Conservation (phyloP, 1,284 basidiomycete species). For the Prillingera fragicola region DNA sequence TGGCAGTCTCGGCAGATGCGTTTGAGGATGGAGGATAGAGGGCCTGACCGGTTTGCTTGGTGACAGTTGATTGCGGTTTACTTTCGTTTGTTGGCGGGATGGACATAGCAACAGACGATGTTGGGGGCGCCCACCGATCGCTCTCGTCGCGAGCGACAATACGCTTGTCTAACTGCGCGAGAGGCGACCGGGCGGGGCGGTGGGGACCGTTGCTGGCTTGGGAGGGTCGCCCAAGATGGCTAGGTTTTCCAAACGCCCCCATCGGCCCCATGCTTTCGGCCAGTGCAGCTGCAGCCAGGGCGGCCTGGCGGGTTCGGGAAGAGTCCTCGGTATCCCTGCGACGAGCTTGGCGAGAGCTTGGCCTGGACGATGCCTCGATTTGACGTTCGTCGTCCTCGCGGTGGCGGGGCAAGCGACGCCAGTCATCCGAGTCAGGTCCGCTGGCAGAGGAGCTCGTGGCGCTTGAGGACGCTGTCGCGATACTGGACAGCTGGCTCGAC, state of each 20-base stretch:
- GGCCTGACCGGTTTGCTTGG: background rate
- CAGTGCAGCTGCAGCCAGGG: slow-evolving; percentile 30
- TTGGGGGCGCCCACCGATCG: slow-evolving; percentile 9
- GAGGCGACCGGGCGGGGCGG: background rate
- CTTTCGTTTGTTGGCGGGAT: background rate
- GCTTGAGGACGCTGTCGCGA: slow-evolving; percentile 27
- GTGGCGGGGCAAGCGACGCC: slow-evolving; percentile 21
- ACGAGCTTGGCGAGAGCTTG: too few species aligned
- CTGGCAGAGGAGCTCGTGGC: slow-evolving; percentile 22
- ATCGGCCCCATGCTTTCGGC: slow-evolving; percentile 29
- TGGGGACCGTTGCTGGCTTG: background rate
- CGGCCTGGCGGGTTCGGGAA: slow-evolving; percentile 20
- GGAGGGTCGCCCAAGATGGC: slow-evolving; percentile 8
- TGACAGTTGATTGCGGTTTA: too few species aligned
- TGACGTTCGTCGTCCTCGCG: slow-evolving; percentile 9
- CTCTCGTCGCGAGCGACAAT: background rate
- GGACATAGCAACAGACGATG: slow-evolving; percentile 5
- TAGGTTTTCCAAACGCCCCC: slow-evolving; percentile 31
- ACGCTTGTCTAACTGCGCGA: background rate
- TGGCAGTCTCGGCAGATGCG: too few species aligned
- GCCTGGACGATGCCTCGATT: too few species aligned
- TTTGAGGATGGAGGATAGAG: background rate
- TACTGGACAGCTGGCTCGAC: slow-evolving; percentile 25
- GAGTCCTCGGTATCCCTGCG: slow-evolving; percentile 14
- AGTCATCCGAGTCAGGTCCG: slow-evolving; percentile 29